phyloP scores from a whole-genome alignment of 352 stramenopile species.

The Globisporangium viniferum region DNA sequence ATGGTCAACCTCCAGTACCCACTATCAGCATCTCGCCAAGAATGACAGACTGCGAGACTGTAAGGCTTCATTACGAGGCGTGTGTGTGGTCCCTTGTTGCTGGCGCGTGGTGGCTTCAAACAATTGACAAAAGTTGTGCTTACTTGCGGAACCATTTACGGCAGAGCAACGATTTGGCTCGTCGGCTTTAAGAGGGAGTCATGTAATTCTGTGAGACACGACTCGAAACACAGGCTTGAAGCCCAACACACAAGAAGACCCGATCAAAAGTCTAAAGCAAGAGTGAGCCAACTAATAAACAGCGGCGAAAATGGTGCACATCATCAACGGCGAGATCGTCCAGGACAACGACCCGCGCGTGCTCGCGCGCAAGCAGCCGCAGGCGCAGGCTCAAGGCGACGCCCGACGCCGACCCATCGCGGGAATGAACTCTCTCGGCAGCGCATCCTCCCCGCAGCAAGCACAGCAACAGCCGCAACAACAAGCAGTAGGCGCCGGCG shows the following conservation, averaged over 20 bases:
- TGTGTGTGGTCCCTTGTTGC: too few species aligned
- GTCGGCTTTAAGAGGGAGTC: too few species aligned
- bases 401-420: constrained; percentile 14
- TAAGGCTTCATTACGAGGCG: too few species aligned
- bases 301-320: constrained; percentile 67
- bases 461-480: constrained; percentile 5
- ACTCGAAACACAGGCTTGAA: too few species aligned
- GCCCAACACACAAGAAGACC: neutral
- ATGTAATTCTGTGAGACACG: too few species aligned
- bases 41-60: too few species aligned
- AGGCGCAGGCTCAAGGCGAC: neutral
- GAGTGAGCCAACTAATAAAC: neutral
- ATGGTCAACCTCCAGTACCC: too few species aligned
- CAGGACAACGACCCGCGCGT: constrained; percentile 80
- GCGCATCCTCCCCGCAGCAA: neutral
- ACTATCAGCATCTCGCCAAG: too few species aligned
- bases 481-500: constrained; percentile 5
- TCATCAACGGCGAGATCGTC: constrained; percentile 88
- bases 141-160: too few species aligned
- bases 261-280: neutral
- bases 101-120: too few species aligned
- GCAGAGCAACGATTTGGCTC: too few species aligned
- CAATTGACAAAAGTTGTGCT: too few species aligned
- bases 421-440: constrained; percentile 22
- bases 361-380: constrained; percentile 20